These are phyloP conservation scores for Thalassiosira hispida DNA, from an alignment of 352 stramenopile genomes.

Conservation along the genomic window DNA sequence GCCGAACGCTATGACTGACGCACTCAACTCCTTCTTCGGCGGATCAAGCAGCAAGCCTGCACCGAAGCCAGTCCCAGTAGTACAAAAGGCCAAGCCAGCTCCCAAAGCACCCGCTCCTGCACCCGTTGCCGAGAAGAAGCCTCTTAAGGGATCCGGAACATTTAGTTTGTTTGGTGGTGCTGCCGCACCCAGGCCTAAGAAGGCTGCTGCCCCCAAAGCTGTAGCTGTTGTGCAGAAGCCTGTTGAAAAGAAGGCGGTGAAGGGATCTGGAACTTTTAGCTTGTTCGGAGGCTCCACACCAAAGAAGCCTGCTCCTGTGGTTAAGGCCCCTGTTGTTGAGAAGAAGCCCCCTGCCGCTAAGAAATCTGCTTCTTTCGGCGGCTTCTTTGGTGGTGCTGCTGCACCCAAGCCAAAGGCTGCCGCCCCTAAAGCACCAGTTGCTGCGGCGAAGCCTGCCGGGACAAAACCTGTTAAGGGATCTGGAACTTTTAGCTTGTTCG, in stretches of 20 bases:
- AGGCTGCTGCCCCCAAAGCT: too few species aligned
- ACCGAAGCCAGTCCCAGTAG: conserved; percentile 16
- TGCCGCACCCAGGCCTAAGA: too few species aligned
- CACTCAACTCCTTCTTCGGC: conserved; percentile 54
- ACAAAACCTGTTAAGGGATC: conserved; percentile 11
- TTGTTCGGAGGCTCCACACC: not conserved
- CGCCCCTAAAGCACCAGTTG: conserved; percentile 5
- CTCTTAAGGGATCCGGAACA: conserved; percentile 3
- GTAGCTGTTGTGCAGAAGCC: too few species aligned
- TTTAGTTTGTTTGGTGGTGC: conserved; percentile 9
- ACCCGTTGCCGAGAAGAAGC: conserved; percentile 32
- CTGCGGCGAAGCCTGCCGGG: not conserved
- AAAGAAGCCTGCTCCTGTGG: not conserved
- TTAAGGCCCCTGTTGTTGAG: conserved; percentile 9
- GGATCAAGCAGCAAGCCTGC: not conserved
- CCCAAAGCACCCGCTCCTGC: conserved; percentile 34
- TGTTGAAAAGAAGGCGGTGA: not conserved
- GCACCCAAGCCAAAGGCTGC: conserved; percentile 8
- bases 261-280: conserved; percentile 31
- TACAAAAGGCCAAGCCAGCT: not conserved
- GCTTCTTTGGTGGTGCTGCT: conserved; percentile 12
- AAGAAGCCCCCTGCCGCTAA: conserved; percentile 43
- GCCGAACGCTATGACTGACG: conserved; percentile 54
- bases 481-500: conserved; percentile 48
- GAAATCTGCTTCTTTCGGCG: not conserved